Evolutionary conservation across 208 protist species (phyloP), one percentile per base, ranked within the genome.

Genomic region (Acanthamoeba sp.): DNA sequence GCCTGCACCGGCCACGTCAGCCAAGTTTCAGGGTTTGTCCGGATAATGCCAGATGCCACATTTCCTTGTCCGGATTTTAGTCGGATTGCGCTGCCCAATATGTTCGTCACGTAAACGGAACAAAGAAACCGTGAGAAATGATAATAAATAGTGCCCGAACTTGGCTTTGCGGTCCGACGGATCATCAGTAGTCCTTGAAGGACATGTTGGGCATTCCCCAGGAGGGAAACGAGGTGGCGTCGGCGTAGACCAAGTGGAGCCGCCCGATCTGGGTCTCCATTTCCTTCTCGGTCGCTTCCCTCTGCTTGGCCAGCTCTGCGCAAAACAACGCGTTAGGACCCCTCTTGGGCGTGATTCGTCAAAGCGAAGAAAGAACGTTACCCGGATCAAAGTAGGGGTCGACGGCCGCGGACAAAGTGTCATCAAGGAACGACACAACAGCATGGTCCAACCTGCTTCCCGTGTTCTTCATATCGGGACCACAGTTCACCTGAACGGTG

Each of bases 201-300:
- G 76, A 85, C 76, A 85, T 85, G 76, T 85, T 85, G 76, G 76
- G 76, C 76, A 85, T 85, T 3, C 76, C 76, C 76, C 76, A 85
- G 2, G 42, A 24, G 24, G 76, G 76, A n/a, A 59, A 85, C 14
- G 76, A 85, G 42, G 76, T 85, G 27, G 76, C 76, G 76, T 85
- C 76, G 45, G 76, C 76, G 76, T 85, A 85, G 42, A 85, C 76
- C 38, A 85, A 20, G 76, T 85, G 76, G 7, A 85, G 76, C 12
- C 76, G 38, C 76, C 76, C 76, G 76, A 85, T 85, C 45, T 85
- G 76, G 45, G 76, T 85, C 76, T 85, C 42, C 76, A 85, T 85
- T 57, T 85, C 76, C 42, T 85, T 85, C 76, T 85, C 76, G 6
- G 76, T 85, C 20, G 36, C 45, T 22, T 85, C 76, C n/a, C 76